These are phyloP conservation scores for Mucor racemosus DNA, from an alignment of 371 early-diverging fungal species.

Conservation along the genomic window DNA sequence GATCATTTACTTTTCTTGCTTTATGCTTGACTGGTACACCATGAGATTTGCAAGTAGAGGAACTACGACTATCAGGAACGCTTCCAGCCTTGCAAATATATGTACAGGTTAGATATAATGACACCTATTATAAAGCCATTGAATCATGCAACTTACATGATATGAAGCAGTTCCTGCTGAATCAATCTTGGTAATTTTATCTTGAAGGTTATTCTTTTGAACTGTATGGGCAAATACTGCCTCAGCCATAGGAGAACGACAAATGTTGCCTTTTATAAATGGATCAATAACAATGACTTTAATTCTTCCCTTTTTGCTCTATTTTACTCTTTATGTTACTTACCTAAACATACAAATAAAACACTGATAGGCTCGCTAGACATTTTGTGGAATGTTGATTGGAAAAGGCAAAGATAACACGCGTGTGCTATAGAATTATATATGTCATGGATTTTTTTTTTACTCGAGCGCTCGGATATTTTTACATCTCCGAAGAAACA, in stretches of 20 bases:
- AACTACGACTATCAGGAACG: conserved; percentile 75
- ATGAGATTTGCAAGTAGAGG: conserved; percentile 71
- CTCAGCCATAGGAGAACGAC: conserved; percentile 90
- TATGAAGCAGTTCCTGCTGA: conserved; percentile 88
- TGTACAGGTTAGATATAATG: background rate
- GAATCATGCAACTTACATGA: conserved; percentile 57
- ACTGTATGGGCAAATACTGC: conserved; percentile 87
- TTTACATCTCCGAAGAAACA: background rate
- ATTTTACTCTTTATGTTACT: background rate
- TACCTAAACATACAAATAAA: conserved; percentile 82
- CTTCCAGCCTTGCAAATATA: conserved; percentile 57
- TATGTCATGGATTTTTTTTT: too few species aligned
- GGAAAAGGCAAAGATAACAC: background rate
- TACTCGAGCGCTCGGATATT: too few species aligned
- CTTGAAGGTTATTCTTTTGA: conserved; percentile 56
- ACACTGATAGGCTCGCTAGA: conserved; percentile 50
- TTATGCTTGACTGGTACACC: conserved; percentile 82
- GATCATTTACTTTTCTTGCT: conserved; percentile 67
- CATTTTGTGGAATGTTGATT: conserved; percentile 6
- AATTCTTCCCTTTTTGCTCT: background rate
- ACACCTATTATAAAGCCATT: background rate
- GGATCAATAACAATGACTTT: background rate
- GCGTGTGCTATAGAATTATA: background rate
- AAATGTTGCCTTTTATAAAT: conserved; percentile 77
- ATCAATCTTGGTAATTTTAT: conserved; percentile 75